A percentile compares a stretch with the other conserved stretches of the same genome.
Evolutionary conservation across 2,329 filamentous ascomycete genomes (phyloP).

Genomic region (Diaporthe citriasiana): DNA sequence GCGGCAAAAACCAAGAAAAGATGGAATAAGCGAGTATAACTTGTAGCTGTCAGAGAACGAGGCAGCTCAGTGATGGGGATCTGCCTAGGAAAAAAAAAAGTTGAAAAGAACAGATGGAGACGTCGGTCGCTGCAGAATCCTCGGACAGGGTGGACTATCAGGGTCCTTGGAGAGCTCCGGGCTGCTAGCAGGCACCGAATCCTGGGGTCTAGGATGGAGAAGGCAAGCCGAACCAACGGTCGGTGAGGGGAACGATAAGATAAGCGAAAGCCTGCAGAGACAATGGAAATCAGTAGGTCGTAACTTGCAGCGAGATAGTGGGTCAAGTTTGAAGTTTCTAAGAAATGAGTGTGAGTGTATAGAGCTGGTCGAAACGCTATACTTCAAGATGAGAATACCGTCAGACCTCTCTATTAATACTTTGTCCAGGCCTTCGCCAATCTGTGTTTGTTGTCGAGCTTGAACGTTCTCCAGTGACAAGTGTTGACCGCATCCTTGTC

Average conservation of each 20-base stretch:
- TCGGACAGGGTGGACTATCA: slow-evolving; percentile 34
- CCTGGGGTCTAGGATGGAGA: slow-evolving; percentile 37
- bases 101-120: slow-evolving; percentile 34
- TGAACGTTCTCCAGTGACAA: background rate
- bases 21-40: slow-evolving; percentile 1
- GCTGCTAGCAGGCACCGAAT: slow-evolving; percentile 34
- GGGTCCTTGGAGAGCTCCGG: slow-evolving; percentile 40
- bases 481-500: slow-evolving; percentile 34
- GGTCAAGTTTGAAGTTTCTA: background rate
- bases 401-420: slow-evolving; percentile 4
- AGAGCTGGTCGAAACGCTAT: background rate
- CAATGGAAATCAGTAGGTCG: background rate
- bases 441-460: slow-evolving; percentile 23
- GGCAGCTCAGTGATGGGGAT: slow-evolving; percentile 34
- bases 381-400: background rate
- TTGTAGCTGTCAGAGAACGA: background rate
- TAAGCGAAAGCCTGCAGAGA: slow-evolving; percentile 18
- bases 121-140: slow-evolving; percentile 11
- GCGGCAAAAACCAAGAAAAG: slow-evolving; percentile 25
- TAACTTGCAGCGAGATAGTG: background rate
- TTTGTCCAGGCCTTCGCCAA: background rate
- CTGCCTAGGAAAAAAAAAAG: slow-evolving; percentile 33
- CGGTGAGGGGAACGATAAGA: slow-evolving; percentile 35
- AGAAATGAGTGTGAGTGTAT: slow-evolving; percentile 18
- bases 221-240: slow-evolving; percentile 18